Percentiles rank a stretch among this genome's conserved stretches.
These are phyloP conservation scores for Solanum dulcamara DNA, from an alignment of 257 asterid species.

Conservation along the genomic window DNA sequence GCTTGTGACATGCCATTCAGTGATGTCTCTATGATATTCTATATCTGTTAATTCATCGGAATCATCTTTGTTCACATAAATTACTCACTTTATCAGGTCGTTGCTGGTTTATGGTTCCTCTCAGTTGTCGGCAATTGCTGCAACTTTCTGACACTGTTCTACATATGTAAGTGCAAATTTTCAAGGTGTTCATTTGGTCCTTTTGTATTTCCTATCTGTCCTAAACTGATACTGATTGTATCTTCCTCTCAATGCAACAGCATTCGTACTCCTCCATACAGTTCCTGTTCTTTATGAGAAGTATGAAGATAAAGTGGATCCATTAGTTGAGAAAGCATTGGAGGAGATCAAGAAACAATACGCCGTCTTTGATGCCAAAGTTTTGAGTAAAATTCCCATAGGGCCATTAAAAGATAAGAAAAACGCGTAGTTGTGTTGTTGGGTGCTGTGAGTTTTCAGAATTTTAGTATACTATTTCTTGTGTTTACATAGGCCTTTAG, in stretches of 20 bases:
- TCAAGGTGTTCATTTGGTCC: not conserved
- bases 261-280: constrained; percentile 52
- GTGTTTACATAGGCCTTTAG: not conserved
- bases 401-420: constrained; percentile 52
- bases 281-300: constrained; percentile 74
- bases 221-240: not conserved
- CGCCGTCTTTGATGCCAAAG: constrained; percentile 49
- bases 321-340: constrained; percentile 52
- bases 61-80: not conserved
- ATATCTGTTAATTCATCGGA: not conserved
- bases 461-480: not conserved
- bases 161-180: constrained; percentile 33
- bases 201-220: not conserved
- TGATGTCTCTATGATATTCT: not conserved
- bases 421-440: constrained; percentile 16
- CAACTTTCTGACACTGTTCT: constrained; percentile 74
- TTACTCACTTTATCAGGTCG: constrained; percentile 26
- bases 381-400: constrained; percentile 59
- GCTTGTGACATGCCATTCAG: not conserved
- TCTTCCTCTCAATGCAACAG: constrained; percentile 18
- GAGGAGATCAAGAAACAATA: constrained; percentile 58
- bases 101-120: constrained; percentile 58
- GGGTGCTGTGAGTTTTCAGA: not conserved
- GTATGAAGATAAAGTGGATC: constrained; percentile 67
- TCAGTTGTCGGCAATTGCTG: constrained; percentile 66